phyloP scores from a whole-genome alignment of 2,329 filamentous ascomycete species.

The Fusarium drepaniforme region DNA sequence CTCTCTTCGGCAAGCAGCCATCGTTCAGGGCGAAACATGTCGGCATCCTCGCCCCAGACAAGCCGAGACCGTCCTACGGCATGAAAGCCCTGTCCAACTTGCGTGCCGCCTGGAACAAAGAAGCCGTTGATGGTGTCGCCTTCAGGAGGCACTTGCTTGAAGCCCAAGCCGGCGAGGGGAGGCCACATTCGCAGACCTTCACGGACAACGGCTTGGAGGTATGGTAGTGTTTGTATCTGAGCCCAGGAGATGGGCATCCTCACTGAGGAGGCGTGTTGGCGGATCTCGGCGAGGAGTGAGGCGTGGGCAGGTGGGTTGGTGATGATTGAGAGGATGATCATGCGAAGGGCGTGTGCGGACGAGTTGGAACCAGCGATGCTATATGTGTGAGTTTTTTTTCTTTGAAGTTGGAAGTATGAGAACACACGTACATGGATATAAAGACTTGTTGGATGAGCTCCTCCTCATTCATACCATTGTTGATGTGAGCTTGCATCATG shows the following conservation, averaged over 20 bases:
- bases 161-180: constrained; percentile 65
- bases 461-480: constrained; percentile 49
- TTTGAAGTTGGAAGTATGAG: rapidly evolving
- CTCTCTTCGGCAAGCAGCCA: constrained; percentile 59
- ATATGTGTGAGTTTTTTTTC: background rate
- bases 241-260: constrained; percentile 56
- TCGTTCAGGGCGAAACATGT: constrained; percentile 65
- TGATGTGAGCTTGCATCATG: constrained; percentile 56
- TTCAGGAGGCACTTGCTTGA: constrained; percentile 64
- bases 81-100: constrained; percentile 66
- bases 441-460: constrained; percentile 55
- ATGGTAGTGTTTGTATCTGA: constrained; percentile 62
- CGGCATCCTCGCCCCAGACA: constrained; percentile 64
- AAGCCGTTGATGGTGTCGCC: constrained; percentile 65
- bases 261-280: constrained; percentile 51
- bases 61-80: constrained; percentile 62
- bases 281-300: constrained; percentile 59
- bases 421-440: constrained; percentile 51
- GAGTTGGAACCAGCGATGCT: constrained; percentile 72
- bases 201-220: constrained; percentile 69
- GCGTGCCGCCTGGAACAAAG: constrained; percentile 64
- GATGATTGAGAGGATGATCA: constrained; percentile 63
- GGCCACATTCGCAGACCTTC: constrained; percentile 69
- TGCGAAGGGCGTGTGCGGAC: constrained; percentile 65
- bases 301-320: constrained; percentile 58